phyloP scores from a whole-genome alignment of 225 moss, liverwort and hornwort species.

The Marchantia paleacea region DNA sequence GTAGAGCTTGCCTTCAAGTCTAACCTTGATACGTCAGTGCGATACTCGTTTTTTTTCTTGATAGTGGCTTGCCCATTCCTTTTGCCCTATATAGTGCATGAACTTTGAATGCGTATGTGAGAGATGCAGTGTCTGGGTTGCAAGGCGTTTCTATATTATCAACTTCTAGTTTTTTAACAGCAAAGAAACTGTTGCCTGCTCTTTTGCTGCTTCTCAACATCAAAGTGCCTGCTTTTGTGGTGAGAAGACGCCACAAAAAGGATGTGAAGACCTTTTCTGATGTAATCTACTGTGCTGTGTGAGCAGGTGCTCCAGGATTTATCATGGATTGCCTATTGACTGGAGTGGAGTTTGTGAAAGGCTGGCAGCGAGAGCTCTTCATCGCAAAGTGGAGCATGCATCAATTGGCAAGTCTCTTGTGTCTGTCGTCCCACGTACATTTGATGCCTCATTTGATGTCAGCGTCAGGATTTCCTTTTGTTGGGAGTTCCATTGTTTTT shows the following conservation, averaged over 20 bases:
- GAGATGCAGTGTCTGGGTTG: neutral
- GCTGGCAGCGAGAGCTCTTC: constrained; percentile 96
- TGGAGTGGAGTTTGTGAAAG: constrained; percentile 96
- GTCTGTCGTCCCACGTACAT: neutral
- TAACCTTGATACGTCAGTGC: neutral
- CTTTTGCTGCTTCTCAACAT: neutral
- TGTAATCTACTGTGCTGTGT: neutral
- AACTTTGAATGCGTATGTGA: neutral
- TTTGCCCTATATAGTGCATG: neutral
- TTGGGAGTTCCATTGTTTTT: neutral
- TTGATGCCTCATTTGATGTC: neutral
- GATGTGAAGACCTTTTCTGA: neutral
- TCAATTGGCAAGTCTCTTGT: constrained; percentile 22
- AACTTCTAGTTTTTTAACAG: neutral
- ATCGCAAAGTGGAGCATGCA: constrained; percentile 99
- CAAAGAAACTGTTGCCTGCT: neutral
- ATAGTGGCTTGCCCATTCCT: neutral
- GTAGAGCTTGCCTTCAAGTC: neutral
- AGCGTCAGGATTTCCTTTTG: neutral
- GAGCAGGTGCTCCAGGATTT: constrained; percentile 88
- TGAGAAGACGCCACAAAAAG: neutral
- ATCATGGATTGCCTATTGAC: constrained; percentile 93
- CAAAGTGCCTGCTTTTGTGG: neutral
- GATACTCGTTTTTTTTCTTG: neutral
- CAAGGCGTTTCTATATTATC: neutral